A percentile compares a stretch with the other conserved stretches of the same genome.
These are phyloP conservation scores for Sclerotinia spermophila DNA, from an alignment of 2,329 filamentous ascomycete genomes.

Conservation along the genomic window DNA sequence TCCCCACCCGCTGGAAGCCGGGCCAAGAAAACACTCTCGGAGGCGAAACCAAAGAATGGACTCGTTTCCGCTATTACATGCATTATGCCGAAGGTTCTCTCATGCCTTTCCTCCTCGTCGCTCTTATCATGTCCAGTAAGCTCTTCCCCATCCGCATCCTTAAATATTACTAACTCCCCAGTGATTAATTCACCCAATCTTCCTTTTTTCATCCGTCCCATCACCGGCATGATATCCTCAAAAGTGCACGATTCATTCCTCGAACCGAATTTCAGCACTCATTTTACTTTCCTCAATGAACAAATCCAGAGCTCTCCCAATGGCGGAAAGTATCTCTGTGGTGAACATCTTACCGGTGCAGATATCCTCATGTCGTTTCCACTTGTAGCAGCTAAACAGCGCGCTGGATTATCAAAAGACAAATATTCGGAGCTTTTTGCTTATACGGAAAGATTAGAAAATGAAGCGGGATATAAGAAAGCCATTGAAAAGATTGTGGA, in stretches of 20 bases:
- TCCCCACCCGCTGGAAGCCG: constrained; percentile 53
- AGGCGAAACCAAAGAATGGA: constrained; percentile 58
- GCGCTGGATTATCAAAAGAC: constrained; percentile 39
- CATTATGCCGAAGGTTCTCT: constrained; percentile 84
- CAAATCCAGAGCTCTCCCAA: constrained; percentile 43
- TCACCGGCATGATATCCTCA: constrained; percentile 52
- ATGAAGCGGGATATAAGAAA: constrained; percentile 43
- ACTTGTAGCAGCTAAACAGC: constrained; percentile 43
- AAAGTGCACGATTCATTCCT: constrained; percentile 46
- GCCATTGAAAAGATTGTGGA: constrained; percentile 45
- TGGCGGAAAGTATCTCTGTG: constrained; percentile 49
- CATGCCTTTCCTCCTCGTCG: constrained; percentile 66
- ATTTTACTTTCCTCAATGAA: constrained; percentile 49
- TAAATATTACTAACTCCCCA: constrained; percentile 28
- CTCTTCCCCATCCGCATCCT: constrained; percentile 17
- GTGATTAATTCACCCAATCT: constrained; percentile 53
- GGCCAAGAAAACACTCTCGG: constrained; percentile 55
- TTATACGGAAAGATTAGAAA: constrained; percentile 45
- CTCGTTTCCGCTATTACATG: constrained; percentile 65
- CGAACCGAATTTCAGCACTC: constrained; percentile 44
- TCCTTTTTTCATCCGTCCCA: constrained; percentile 66
- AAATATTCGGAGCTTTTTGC: constrained; percentile 46
- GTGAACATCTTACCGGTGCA: constrained; percentile 46
- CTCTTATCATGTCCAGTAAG: constrained; percentile 55
- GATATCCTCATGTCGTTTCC: constrained; percentile 53